A percentile compares a stretch with the other conserved stretches of the same genome.
Evolutionary conservation across 2,329 filamentous ascomycete species (phyloP).

Genomic region (Zymoseptoria passerinii): DNA sequence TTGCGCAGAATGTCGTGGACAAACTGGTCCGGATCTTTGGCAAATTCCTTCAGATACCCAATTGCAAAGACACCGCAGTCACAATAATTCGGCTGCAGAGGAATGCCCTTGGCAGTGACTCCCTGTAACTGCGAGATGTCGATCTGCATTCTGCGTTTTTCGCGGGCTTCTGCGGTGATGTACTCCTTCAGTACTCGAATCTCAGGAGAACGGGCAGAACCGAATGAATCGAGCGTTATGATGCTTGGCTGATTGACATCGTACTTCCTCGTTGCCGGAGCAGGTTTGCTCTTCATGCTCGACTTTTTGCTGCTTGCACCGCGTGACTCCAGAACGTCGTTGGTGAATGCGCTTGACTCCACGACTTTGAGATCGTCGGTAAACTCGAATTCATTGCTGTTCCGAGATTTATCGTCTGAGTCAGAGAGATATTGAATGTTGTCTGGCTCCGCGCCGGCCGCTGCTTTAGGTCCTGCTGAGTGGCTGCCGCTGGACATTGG

Average conservation of each 20-base stretch:
- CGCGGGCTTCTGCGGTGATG: slow-evolving; percentile 61
- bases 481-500: not conserved
- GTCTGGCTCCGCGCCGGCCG: not conserved
- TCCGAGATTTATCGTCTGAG: no score
- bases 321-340: not conserved
- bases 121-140: slow-evolving; percentile 43
- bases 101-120: slow-evolving; percentile 67
- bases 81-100: slow-evolving; percentile 71
- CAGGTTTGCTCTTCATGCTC: slow-evolving; percentile 15
- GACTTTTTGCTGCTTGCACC: slow-evolving; percentile 2
- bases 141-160: slow-evolving; percentile 48
- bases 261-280: slow-evolving; percentile 22
- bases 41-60: slow-evolving; percentile 75
- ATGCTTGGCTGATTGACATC: slow-evolving; percentile 51
- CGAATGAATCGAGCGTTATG: slow-evolving; percentile 81
- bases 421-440: not conserved
- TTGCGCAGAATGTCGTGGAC: slow-evolving; percentile 56
- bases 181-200: slow-evolving; percentile 67
- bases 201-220: slow-evolving; percentile 54
- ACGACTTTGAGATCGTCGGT: slow-evolving; percentile 10
- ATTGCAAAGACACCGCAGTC: slow-evolving; percentile 87
- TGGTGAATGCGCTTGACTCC: not conserved
- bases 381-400: slow-evolving; percentile 5
- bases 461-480: not conserved
- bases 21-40: slow-evolving; percentile 64